Evolutionary conservation across 805 yeast genomes (phyloP), one percentile per base, ranked within the genome.

Genomic region (Schizosaccharomyces octosporus): DNA sequence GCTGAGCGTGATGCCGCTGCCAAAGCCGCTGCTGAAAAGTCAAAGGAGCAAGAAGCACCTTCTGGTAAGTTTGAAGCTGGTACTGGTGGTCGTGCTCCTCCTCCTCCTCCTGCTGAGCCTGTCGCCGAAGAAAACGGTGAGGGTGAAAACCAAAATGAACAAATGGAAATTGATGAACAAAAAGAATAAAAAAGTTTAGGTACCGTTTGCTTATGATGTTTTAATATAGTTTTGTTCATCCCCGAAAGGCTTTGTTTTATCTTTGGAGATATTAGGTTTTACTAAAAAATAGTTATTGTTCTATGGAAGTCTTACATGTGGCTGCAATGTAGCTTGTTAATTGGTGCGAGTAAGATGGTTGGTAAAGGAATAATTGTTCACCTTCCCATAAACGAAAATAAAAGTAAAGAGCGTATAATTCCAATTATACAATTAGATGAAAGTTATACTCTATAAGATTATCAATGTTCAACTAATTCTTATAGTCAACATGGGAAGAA

Each of bases 11-110:
- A 83, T 6, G 60, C 60, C 74, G 39, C 57, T 29, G 27, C n/a
- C 32, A 51, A 51, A 29, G 31, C 57, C n/a, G 85, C 81, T 66
- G 79, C 85, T 80, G 87, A 90, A 66, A 90, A 82, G 76, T 81
- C 81, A 68, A 81, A 86, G 79, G 81, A 80, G 70, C 83, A 81
- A 59, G 73, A 69, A 55, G 74, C 74, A 31, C 68, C 72, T 65
- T 76, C 72, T 42, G 73, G 72, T 61, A 74, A 72, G 66, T 72
- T 70, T 60, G 67, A 59, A 32, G 55, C 19, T 7, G 61, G 61
- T 19, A 59, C 61, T 21, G 61, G 61, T 42, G 61, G 61, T 21
- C 55, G 55, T 42, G 61, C 61, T 31, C 61, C 61, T 43, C 61
- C 61, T 43, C 61, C 61, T 29, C 61, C 61, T 27, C 61, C 61